Base-by-base conservation (phyloP, 73 alveolate genomes). In the Tetrahymena malaccensis region DNA sequence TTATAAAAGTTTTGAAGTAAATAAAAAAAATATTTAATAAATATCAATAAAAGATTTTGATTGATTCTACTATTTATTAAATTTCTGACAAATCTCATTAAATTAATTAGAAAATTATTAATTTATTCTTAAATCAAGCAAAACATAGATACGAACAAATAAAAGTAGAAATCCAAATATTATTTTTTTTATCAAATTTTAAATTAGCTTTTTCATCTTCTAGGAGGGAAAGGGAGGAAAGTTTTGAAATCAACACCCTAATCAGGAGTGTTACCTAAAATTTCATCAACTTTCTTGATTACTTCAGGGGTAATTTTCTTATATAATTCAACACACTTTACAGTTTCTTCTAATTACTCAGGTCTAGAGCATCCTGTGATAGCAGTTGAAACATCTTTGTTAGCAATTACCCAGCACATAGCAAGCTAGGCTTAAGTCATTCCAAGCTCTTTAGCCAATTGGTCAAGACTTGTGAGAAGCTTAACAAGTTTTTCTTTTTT, bases 351-450 rank as follows among this genome's bases (percentile, higher is more conserved):
- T 34, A 98, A 85, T 93, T 98, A 98, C 34, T 96, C 96, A 56
- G 96, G 96, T 96, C 96, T 96, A 37, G 98, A 97, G 25, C 99
- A 99, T 0, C 99, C 99, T 25, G 97, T 94, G n/a, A 98, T 97
- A 89, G 98, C 98, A 19, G 99, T 97, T 83, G 98, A 94, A 15
- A 98, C 98, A 84, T 98, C 99, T 34, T 95, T 95, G 89, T 98
- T 97, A 35, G 85, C 97, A 95, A 98, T 50, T 11, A 97, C 97
- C 99, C 99, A 98, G 19, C 99, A 99, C 93, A 98, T 96, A 34
- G 99, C 98, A 44, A 98, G 97, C 94, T 98, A 97, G 34, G 99
- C 98, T 55, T 97, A 94, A 35, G 99, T 94, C 85, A 97, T 95
- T 43, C 97, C 97, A 13, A 97, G 40, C 33, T 97, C 98, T 25